Conservation (phyloP, 176 grass and related monocot genomes). For the Carex littledalei region DNA sequence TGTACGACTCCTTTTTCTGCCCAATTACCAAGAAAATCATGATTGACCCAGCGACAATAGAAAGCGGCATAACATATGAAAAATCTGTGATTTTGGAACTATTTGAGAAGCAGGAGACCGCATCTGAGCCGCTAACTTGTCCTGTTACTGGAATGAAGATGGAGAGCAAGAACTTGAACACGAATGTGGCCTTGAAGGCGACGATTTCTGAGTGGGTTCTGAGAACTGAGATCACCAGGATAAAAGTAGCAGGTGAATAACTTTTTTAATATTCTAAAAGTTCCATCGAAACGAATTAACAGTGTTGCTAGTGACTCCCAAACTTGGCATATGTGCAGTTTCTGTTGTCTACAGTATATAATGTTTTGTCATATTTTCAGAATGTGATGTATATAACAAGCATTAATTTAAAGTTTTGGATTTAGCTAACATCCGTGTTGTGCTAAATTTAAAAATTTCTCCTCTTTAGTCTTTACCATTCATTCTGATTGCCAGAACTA, state of each 20-base stretch:
- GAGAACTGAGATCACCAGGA: slow-evolving; percentile 58
- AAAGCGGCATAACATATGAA: slow-evolving; percentile 84
- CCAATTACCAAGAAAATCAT: slow-evolving; percentile 83
- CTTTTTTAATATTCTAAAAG: neutral
- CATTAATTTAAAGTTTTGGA: neutral
- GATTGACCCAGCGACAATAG: slow-evolving; percentile 69
- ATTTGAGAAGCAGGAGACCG: slow-evolving; percentile 45
- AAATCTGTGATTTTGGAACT: slow-evolving; percentile 63
- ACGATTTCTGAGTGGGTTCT: slow-evolving; percentile 73
- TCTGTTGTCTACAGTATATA: neutral
- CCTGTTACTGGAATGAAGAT: slow-evolving; percentile 63
- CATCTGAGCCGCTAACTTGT: slow-evolving; percentile 47
- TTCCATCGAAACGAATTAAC: neutral
- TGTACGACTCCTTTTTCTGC: slow-evolving; percentile 91
- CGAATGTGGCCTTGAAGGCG: slow-evolving; percentile 53
- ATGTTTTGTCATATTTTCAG: neutral
- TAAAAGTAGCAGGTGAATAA: slow-evolving; percentile 50
- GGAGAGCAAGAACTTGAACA: slow-evolving; percentile 51
- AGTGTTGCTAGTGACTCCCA: neutral
- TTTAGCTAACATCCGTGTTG: too few species aligned
- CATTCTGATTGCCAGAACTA: neutral
- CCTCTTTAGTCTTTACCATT: neutral
- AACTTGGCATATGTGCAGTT: neutral
- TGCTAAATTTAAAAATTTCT: neutral
- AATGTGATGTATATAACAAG: neutral